A percentile compares a stretch with the other conserved stretches of the same genome.
Conservation (phyloP, 257 asterid species). For the Solanum chaucha region DNA sequence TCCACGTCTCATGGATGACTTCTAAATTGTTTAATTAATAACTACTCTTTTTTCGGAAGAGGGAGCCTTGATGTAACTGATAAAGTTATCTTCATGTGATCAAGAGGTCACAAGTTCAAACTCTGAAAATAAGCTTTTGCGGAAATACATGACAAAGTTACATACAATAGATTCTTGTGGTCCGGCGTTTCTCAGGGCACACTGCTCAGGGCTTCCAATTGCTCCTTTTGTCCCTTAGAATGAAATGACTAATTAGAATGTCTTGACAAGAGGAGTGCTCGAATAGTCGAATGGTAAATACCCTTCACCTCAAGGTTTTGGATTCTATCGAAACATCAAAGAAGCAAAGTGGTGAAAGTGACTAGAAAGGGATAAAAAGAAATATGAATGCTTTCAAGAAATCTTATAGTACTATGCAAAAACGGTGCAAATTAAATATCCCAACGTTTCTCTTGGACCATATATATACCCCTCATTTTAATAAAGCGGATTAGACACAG, state of each 20-base stretch:
- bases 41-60: neutral
- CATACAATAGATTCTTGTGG: neutral
- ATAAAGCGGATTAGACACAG: too few species aligned
- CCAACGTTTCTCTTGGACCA: neutral
- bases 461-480: neutral
- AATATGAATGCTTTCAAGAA: neutral
- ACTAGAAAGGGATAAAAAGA: neutral
- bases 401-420: neutral
- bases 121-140: too few species aligned
- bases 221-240: neutral
- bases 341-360: neutral
- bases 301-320: neutral
- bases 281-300: neutral
- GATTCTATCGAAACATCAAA: neutral
- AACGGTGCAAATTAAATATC: neutral
- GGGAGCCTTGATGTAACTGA: too few species aligned
- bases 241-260: neutral
- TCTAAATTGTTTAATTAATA: neutral
- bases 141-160: too few species aligned
- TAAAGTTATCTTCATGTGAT: neutral
- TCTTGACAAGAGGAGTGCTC: neutral
- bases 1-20: neutral
- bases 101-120: fast-evolving
- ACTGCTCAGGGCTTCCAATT: neutral
- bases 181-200: too few species aligned